Evolutionary conservation across 345 rosid species (phyloP).

Genomic region (Microthlaspi erraticum): DNA sequence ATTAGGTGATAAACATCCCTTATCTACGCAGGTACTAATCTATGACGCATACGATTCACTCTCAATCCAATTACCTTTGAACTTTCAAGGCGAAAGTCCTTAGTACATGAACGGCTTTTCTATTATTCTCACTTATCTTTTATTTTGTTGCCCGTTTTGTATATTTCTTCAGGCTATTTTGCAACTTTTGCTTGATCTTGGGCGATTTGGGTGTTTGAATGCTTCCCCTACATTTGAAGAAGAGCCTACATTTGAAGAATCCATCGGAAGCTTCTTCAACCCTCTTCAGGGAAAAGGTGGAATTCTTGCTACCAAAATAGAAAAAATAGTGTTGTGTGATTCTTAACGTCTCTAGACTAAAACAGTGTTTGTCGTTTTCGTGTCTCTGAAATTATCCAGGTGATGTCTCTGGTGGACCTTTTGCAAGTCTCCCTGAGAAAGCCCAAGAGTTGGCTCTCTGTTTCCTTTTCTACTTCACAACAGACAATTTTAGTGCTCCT

Average conservation of each 20-base stretch:
- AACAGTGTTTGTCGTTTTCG: constrained; percentile 19
- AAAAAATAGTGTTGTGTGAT: not conserved
- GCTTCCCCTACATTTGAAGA: constrained; percentile 55
- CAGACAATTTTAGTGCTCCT: constrained; percentile 49
- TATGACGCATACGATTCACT: constrained; percentile 17
- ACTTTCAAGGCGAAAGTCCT: constrained; percentile 22
- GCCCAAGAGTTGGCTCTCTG: constrained; percentile 68
- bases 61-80: not conserved
- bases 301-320: constrained; percentile 15
- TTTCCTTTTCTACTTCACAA: constrained; percentile 67
- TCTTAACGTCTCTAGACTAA: constrained; percentile 16
- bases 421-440: constrained; percentile 65
- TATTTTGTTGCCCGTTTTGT: constrained; percentile 29
- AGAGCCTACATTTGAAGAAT: constrained; percentile 29
- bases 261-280: constrained; percentile 62
- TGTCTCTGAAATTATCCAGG: constrained; percentile 50
- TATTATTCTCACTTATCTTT: constrained; percentile 27
- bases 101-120: constrained; percentile 21
- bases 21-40: constrained; percentile 61
- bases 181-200: constrained; percentile 68
- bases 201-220: constrained; percentile 56
- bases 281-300: constrained; percentile 58
- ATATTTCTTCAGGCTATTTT: constrained; percentile 60
- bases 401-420: constrained; percentile 65
- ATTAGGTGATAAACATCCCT: constrained; percentile 66